Evolutionary conservation across 2,329 filamentous ascomycete species (phyloP), one percentile per base, ranked within the genome.

Genomic region (Diaporthe ampelina): DNA sequence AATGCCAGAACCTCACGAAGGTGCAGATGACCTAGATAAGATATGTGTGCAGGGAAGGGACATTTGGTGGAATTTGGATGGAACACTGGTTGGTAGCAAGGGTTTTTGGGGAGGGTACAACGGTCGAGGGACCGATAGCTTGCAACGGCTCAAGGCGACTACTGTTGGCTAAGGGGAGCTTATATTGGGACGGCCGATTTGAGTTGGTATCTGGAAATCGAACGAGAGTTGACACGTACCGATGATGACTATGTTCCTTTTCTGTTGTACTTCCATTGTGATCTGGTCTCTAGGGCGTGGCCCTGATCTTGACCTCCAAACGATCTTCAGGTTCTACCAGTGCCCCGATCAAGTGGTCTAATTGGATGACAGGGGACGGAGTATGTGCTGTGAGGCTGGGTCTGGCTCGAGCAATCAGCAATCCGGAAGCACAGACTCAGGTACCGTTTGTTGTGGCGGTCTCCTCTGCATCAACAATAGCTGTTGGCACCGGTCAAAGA

Each of bases 231-330:
- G n/a, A 21, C 29, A 73, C 81, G 54, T 77, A 83, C 82, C 82
- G 74, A 90, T 82, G 73, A 90, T 87, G 77, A 89, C 86, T 65
- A 89, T 88, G 50, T 88, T 85, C 73, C 82, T 84, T 71, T 76
- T 79, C 35, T 76, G 75, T 54, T 75, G 77, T 26, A 72, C 32
- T 37, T 78, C 79, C 80, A 81, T 81, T 48, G 50, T 74, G 52
- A 61, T 50, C 9, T 70, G 19, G 15, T 26, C 40, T 15, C 40
- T 15, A 17, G 9, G 21, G 17, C 35, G 11, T 50, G 40, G 68
- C 11, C 45, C 56, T 45, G 58, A 63, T 19, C 43, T 37, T 37
- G 35, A 40, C 45, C 56, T 45, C 37, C 48, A 37, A 19, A 13
- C 19, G 5, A 19, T 70, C 2, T 19, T 21, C 9, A 29, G n/a